Base-by-base conservation (phyloP, 2,329 filamentous ascomycete genomes). In the Xylariaceae sp. region DNA sequence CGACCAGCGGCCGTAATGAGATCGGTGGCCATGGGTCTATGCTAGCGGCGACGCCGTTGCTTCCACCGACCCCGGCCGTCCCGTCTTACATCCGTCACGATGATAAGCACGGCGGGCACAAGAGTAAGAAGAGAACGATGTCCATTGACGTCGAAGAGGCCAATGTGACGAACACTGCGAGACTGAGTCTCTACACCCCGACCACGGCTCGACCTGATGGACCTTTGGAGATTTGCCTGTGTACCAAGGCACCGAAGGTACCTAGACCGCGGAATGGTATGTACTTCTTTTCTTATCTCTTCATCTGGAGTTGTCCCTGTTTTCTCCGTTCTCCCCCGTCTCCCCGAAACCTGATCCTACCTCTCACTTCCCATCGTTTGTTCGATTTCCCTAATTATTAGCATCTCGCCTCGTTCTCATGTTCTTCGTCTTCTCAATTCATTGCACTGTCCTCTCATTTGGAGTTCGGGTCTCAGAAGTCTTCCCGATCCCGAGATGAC, bases 191-290 rank as follows among this genome's bases (percentile, higher is more conserved):
- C 53, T 73, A 71, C 57, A 74, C 75, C 6, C 72, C 74, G 17
- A 66, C 59, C 55, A 69, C 70, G 18, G 64, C 66, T 55, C 62
- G 62, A 53, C 48, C 61, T 59, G 52, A 67, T 34, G 66, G 62
- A 7, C 66, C 64, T 8, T 63, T 74, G 55, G 79, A 82, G 51
- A 79, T 84, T 39, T 85, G 82, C 71, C 75, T 84, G 62, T 85
- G 82, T 67, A 78, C 80, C 10, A 80, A 80, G 50, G 76, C 78
- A 15, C 81, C 81, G 3, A 85, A 84, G 68, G 79, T 85, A 51
- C 82, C 82, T 2, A 76, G 82, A 58, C 82, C 82, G 57, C 76
- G 82, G 51, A 85, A 85, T 68, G 82, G 82, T 85, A 74, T 74
- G 82, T 66, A 60, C 51, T 51, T 51, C 37, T 53, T 35, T 51